Conservation (phyloP, 345 rosid genomes). For the Camelina sativa region DNA sequence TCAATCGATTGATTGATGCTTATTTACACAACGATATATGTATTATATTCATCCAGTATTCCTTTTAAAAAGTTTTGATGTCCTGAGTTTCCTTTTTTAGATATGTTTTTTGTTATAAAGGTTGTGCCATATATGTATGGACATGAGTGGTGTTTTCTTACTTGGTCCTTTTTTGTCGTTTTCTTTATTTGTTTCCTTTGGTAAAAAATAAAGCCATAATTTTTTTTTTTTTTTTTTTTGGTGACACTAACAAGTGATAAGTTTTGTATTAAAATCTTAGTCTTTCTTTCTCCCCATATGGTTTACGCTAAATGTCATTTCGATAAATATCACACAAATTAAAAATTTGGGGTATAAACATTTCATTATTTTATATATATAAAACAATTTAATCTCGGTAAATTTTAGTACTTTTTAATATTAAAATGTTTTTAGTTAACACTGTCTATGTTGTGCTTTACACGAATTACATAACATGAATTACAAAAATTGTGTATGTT, state of each 20-base stretch:
- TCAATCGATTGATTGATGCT: slow-evolving; percentile 33
- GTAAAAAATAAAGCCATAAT: background rate
- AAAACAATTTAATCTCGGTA: background rate
- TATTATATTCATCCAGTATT: slow-evolving; percentile 27
- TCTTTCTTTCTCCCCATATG: background rate
- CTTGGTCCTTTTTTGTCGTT: slow-evolving; percentile 28
- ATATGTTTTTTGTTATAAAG: slow-evolving; percentile 38
- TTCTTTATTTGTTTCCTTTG: background rate
- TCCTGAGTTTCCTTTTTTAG: slow-evolving; percentile 41
- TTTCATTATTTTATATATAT: background rate
- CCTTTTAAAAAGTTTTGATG: slow-evolving; percentile 39
- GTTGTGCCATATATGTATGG: slow-evolving; percentile 40
- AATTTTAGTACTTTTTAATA: background rate
- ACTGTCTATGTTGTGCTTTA: background rate
- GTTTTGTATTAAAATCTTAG: background rate
- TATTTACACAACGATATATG: slow-evolving; percentile 4
- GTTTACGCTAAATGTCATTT: background rate
- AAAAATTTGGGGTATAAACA: background rate
- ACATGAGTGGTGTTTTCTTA: slow-evolving; percentile 29
- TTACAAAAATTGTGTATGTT: background rate
- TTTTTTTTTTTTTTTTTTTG: slow-evolving; percentile 5
- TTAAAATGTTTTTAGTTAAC: background rate
- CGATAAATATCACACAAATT: background rate
- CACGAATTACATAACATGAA: background rate
- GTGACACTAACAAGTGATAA: background rate